These are phyloP conservation scores for Pythium aristosporum DNA, from an alignment of 352 stramenopile species.

Conservation along the genomic window DNA sequence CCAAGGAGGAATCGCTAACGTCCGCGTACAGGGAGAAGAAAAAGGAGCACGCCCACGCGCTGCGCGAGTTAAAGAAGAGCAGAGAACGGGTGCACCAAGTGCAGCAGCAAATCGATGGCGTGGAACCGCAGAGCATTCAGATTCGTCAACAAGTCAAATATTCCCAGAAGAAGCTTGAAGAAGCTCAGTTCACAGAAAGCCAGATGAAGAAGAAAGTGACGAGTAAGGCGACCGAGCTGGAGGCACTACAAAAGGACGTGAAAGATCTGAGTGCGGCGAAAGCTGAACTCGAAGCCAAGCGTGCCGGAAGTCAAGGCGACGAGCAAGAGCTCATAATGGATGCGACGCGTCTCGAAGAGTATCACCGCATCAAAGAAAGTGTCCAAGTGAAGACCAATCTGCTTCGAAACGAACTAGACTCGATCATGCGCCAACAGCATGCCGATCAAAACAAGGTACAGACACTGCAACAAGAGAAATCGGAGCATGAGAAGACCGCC, in stretches of 20 bases:
- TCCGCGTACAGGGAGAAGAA: slow-evolving; percentile 67
- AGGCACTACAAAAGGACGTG: slow-evolving; percentile 72
- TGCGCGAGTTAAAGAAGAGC: slow-evolving; percentile 63
- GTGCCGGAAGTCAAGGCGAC: slow-evolving; percentile 37
- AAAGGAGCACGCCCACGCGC: slow-evolving; percentile 52
- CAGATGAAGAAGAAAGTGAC: slow-evolving; percentile 73
- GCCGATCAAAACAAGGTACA: slow-evolving; percentile 74
- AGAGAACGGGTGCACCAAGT: slow-evolving; percentile 72
- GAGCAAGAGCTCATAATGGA: slow-evolving; percentile 60
- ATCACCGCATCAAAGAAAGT: slow-evolving; percentile 80
- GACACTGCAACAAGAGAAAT: slow-evolving; percentile 64
- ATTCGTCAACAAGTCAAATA: slow-evolving; percentile 91
- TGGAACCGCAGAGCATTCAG: slow-evolving; percentile 70
- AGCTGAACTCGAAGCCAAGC: slow-evolving; percentile 50
- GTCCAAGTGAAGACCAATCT: slow-evolving; percentile 70
- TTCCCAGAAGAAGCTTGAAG: slow-evolving; percentile 59
- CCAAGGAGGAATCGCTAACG: slow-evolving; percentile 51
- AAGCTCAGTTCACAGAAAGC: slow-evolving; percentile 47
- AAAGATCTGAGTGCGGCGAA: slow-evolving; percentile 62
- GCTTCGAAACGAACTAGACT: slow-evolving; percentile 67
- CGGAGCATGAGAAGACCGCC: slow-evolving; percentile 72
- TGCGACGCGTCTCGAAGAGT: slow-evolving; percentile 69
- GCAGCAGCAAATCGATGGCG: slow-evolving; percentile 84
- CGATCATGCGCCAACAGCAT: slow-evolving; percentile 62
- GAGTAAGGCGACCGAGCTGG: slow-evolving; percentile 86